Evolutionary conservation across 2,329 filamentous ascomycete genomes (phyloP), one percentile per base, ranked within the genome.

Genomic region (Metarhizium sp.): DNA sequence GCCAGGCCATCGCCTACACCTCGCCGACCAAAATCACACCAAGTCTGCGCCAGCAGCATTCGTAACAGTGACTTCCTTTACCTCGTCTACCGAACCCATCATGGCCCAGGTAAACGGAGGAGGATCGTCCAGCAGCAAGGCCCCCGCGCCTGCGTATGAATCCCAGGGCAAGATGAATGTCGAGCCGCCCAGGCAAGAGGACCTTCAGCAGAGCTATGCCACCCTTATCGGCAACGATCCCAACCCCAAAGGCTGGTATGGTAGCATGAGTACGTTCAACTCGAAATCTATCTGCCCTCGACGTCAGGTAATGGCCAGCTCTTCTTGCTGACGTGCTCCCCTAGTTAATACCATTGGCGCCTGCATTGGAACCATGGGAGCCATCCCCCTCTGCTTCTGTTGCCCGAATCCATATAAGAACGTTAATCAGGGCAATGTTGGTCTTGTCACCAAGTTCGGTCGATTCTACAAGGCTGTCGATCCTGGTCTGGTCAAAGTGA

Each of bases 341-440:
- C 60, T 56, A 84, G 82, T 95, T 71, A 88, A 92, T 69, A 71
- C 75, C 16, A 75, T 97, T 7, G 94, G 94, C 60, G 69, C 80
- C 53, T 76, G 80, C 63, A 78, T 96, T 54, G 94, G 94, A 63
- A 87, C 84, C 49, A 66, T 88, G 25, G 94, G 94, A 52, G 91
- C 94, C 18, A 79, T 97, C 62, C 94, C 94, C 4, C 95, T 92
- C 83, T 95, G 92, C 71, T 74, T 96, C 68, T 78, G 86, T 73
- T 96, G 88, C 76, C 94, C 94, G 51, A 99, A 99, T 75, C 94
- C 92, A 2, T 97, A 92, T 81, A 95, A 95, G 77, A 86, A 84
- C 50, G 92, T 99, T 57, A 77, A 81, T 55, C 94, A 97, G 75
- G 94, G 94, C 64, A 92, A 96, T 63, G 94, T 99, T 51, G 94